Evolutionary conservation across 2,329 filamentous ascomycete genomes (phyloP).

Genomic region (Neurospora crassa): DNA sequence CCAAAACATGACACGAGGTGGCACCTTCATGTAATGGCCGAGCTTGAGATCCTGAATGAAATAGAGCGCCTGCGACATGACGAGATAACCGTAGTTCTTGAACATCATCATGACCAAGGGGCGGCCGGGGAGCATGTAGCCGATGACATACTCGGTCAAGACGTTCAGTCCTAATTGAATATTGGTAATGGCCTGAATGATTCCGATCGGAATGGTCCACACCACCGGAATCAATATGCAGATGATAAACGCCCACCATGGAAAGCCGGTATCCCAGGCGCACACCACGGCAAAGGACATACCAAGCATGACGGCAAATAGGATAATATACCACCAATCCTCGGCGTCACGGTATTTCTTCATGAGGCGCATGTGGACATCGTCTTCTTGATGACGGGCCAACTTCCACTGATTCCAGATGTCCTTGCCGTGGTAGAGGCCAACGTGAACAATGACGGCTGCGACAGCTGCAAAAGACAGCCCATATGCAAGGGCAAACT

Average conservation of each 20-base stretch:
- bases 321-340: conserved; percentile 48
- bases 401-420: conserved; percentile 46
- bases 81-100: conserved; percentile 64
- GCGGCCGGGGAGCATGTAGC: conserved; percentile 62
- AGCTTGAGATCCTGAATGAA: conserved; percentile 59
- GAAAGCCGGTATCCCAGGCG: conserved; percentile 47
- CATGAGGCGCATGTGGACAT: conserved; percentile 52
- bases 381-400: conserved; percentile 46
- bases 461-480: conserved; percentile 59
- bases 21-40: conserved; percentile 59
- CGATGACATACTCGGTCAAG: conserved; percentile 62
- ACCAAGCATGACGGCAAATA: conserved; percentile 44
- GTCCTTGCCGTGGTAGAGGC: conserved; percentile 44
- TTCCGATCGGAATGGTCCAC: conserved; percentile 51
- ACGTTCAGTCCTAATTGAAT: conserved; percentile 60
- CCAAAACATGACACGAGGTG: conserved; percentile 52
- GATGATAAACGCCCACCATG: conserved; percentile 48
- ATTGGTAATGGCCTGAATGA: conserved; percentile 53
- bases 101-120: conserved; percentile 71
- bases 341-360: conserved; percentile 50
- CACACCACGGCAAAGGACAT: conserved; percentile 45
- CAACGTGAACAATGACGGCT: conserved; percentile 47
- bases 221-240: conserved; percentile 48
- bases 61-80: conserved; percentile 55
- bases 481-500: conserved; percentile 51